Evolutionary conservation across 441 rosid genomes (phyloP), one percentile per base, ranked within the genome.

Genomic region (Croton setiger): DNA sequence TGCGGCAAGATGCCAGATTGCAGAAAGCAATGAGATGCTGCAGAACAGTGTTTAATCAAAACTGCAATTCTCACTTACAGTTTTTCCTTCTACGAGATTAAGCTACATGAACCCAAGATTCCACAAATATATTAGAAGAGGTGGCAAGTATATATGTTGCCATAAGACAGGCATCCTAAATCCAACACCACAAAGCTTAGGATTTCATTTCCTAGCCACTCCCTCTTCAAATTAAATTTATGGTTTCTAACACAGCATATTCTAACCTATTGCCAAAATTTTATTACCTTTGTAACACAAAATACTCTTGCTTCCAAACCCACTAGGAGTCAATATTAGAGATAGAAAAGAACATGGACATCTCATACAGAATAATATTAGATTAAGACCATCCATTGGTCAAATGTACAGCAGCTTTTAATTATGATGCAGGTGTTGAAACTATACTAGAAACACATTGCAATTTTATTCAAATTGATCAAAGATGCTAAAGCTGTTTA

Each of bases 171-270:
- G 49, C 31, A 15, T 4, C 14, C 13, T 18, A 5, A 18, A 0
- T 51, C 37, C 15, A 49, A 49, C 44, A 5, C 13, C 14, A 18
- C 4, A 44, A 36, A 36, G 54, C 60, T 14, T 51, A 48, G 21
- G 3, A 48, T 48, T 37, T 65, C 54, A 33, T 64, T 63, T 4
- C 44, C 1, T n/a, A 4, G 20, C 10, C n/a, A 23, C 11, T 44
- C 54, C 8, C 62, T 27, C n/a, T 56, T 44, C 36, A 57, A 57
- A 54, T 57, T 43, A 57, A 55, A 33, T 58, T 18, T 18, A 39
- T 45, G 23, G 44, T 67, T 27, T 55, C 23, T 27, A 11, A 27
- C n/a, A 31, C 0, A 3, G 27, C 17, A 11, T 53, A n/a, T 17
- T 57, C 39, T 5, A 5, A 31, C 13, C 53, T 33, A 18, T 3